Conservation (phyloP, 1,284 basidiomycete species). For the Uromyces viciae-fabae region DNA sequence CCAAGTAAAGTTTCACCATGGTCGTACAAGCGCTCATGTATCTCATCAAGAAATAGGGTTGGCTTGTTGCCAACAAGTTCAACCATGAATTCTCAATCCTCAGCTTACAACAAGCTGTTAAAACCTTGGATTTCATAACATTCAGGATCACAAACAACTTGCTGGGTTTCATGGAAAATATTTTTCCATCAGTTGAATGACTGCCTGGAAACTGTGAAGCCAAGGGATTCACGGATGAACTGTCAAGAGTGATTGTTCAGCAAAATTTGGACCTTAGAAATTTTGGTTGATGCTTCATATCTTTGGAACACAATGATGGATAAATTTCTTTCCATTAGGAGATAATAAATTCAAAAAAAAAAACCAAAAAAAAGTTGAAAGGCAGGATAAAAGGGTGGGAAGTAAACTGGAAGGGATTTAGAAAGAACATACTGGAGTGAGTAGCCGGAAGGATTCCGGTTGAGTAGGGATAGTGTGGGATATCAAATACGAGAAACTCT, state of each 20-base stretch:
- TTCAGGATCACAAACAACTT: constrained; percentile 5
- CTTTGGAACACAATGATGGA: neutral
- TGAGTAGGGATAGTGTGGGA: no score
- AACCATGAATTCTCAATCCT: constrained; percentile 5
- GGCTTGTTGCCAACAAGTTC: neutral
- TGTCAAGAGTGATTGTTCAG: neutral
- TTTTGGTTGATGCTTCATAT: neutral
- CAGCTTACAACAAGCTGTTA: neutral
- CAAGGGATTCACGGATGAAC: neutral
- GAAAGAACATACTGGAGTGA: no score
- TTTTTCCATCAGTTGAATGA: constrained; percentile 3
- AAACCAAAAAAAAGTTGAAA: neutral
- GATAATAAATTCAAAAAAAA: neutral
- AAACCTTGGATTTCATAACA: neutral
- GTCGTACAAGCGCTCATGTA: neutral
- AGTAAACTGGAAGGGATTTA: neutral
- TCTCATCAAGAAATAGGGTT: neutral
- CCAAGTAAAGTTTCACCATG: neutral
- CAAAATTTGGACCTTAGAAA: neutral
- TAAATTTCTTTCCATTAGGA: no score
- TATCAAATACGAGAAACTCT: no score
- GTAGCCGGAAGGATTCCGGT: no score
- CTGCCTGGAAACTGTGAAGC: neutral
- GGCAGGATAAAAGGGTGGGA: neutral
- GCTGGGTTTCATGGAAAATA: neutral